phyloP scores from a whole-genome alignment of 768 basidiomycete species.

The Xerocomellus dryophilus region DNA sequence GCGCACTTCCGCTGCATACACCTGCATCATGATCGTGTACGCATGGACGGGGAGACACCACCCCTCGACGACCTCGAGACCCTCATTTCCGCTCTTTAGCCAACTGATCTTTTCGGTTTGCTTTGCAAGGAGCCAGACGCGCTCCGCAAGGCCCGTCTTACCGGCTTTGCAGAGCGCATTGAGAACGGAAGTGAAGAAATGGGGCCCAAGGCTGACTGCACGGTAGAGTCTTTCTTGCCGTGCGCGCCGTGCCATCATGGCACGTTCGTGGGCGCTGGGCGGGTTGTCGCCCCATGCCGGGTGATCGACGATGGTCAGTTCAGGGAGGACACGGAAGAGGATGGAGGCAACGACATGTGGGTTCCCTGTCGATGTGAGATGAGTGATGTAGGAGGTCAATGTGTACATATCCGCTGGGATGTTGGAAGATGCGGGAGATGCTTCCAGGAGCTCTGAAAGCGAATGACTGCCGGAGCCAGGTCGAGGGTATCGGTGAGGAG shows the following conservation, averaged over 20 bases:
- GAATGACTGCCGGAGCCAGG: background rate
- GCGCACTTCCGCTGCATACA: constrained; percentile 50
- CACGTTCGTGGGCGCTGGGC: constrained; percentile 25
- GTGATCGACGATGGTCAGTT: constrained; percentile 40
- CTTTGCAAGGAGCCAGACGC: constrained; percentile 61
- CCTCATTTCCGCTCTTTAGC: constrained; percentile 22
- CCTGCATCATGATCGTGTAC: constrained; percentile 70
- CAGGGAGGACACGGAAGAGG: constrained; percentile 58
- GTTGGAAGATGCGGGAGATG: constrained; percentile 14
- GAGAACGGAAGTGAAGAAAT: constrained; percentile 56
- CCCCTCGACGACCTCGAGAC: constrained; percentile 33
- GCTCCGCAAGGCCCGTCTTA: constrained; percentile 52
- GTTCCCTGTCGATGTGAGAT: constrained; percentile 50
- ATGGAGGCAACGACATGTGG: constrained; percentile 43
- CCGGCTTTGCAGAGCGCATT: constrained; percentile 59
- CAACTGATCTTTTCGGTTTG: constrained; percentile 58
- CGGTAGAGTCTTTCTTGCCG: constrained; percentile 36
- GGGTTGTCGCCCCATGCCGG: constrained; percentile 36
- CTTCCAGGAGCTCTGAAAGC: constrained; percentile 12
- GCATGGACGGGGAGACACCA: constrained; percentile 68
- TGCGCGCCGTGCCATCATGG: constrained; percentile 22
- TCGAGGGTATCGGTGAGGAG: background rate
- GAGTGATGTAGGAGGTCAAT: constrained; percentile 49
- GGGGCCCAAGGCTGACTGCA: constrained; percentile 53
- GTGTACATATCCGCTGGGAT: constrained; percentile 43